phyloP scores from a whole-genome alignment of 306 rosid genomes.

The Pyrus pyrifolia region DNA sequence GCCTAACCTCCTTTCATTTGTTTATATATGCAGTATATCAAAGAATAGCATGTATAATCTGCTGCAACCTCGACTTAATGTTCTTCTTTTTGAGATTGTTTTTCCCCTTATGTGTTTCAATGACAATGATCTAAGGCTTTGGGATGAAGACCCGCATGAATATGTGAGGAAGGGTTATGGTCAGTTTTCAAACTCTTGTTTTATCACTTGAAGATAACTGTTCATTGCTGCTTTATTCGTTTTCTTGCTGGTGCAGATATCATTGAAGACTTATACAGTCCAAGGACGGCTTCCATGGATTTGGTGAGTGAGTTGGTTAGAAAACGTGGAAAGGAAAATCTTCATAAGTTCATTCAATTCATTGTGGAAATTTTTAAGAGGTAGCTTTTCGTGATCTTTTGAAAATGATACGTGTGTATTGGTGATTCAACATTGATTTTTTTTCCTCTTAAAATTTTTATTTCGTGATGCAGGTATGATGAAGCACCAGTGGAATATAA shows the following conservation, averaged over 20 bases:
- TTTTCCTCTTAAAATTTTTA: background rate
- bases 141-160: conserved; percentile 99
- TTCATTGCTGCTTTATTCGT: conserved; percentile 15
- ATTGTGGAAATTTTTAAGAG: conserved; percentile 76
- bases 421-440: background rate
- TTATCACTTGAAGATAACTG: background rate
- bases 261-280: conserved; percentile 93
- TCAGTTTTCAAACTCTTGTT: conserved; percentile 26
- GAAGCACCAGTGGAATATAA: conserved; percentile 67
- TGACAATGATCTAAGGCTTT: conserved; percentile 83
- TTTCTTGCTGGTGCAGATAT: conserved; percentile 50
- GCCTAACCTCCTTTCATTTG: background rate
- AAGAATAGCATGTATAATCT: conserved; percentile 70
- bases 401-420: conserved; percentile 2
- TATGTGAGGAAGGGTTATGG: conserved; percentile 98
- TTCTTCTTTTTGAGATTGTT: conserved; percentile 86
- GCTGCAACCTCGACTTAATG: conserved; percentile 84
- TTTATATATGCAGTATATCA: conserved; percentile 59
- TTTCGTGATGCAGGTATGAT: conserved; percentile 55
- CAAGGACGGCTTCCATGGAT: conserved; percentile 97
- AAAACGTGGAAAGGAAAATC: conserved; percentile 93
- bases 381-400: conserved; percentile 24
- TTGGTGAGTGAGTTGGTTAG: conserved; percentile 93
- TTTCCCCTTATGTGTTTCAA: conserved; percentile 95
- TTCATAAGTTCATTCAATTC: conserved; percentile 78